phyloP scores from a whole-genome alignment of 257 asterid species.

The Dorcoceras hygrometricum region DNA sequence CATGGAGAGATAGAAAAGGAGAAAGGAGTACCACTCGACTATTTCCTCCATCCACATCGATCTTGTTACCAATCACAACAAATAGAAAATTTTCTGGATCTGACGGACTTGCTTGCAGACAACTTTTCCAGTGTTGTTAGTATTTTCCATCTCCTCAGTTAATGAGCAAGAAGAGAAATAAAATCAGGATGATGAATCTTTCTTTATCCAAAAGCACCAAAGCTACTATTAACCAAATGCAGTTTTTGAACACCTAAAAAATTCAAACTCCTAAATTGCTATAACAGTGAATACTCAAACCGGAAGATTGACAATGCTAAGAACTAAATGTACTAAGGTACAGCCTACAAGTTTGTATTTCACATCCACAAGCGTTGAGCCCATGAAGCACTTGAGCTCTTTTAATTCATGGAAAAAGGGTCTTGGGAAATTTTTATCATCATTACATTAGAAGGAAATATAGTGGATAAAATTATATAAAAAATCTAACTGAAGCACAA shows the following conservation, averaged over 20 bases:
- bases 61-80: constrained; percentile 51
- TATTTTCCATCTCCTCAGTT: not conserved
- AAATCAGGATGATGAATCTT: not conserved
- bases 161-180: not conserved
- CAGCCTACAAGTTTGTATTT: not conserved
- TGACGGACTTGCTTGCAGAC: constrained; percentile 47
- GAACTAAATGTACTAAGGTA: not conserved
- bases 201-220: constrained; percentile 8
- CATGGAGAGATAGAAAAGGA: constrained; percentile 9
- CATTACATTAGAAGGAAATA: constrained; percentile 9
- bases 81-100: constrained; percentile 54
- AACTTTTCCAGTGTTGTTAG: constrained; percentile 6
- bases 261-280: not conserved
- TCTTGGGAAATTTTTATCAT: too few species aligned
- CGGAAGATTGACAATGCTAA: not conserved
- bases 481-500: not conserved
- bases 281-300: not conserved
- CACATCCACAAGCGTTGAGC: not conserved
- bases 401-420: not conserved
- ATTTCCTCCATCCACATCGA: constrained; percentile 58
- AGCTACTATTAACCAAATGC: constrained; percentile 1
- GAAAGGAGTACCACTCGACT: constrained; percentile 44
- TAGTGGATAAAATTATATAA: constrained; percentile 6
- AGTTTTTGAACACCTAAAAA: not conserved
- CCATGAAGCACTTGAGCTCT: not conserved